Evolutionary conservation across 441 rosid species (phyloP).

Genomic region (Cnidoscolus chayamansa): DNA sequence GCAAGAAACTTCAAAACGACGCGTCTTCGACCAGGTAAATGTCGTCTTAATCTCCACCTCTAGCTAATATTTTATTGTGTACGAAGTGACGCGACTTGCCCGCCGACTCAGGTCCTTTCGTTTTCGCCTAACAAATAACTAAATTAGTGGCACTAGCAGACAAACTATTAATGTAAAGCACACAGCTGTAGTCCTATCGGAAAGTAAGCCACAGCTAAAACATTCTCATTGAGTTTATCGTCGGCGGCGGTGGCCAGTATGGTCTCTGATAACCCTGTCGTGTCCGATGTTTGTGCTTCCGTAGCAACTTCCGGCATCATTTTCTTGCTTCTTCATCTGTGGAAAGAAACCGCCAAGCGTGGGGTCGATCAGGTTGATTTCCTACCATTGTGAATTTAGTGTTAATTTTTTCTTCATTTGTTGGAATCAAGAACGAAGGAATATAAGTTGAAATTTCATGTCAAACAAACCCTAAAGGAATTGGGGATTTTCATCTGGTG

Average conservation of each 20-base stretch:
- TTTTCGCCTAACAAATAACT: neutral
- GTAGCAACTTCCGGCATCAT: constrained; percentile 4
- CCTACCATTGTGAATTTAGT: neutral
- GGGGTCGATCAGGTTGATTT: constrained; percentile 25
- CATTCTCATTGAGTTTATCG: no score
- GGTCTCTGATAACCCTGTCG: neutral
- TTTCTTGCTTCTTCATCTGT: constrained; percentile 15
- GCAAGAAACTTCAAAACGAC: constrained; percentile 65
- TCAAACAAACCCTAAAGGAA: no score
- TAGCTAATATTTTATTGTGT: no score
- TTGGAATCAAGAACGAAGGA: neutral
- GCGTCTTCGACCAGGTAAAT: constrained; percentile 59
- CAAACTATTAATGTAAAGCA: neutral
- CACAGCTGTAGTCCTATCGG: neutral
- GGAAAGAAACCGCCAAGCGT: constrained; percentile 21
- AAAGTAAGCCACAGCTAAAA: neutral
- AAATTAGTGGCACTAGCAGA: neutral
- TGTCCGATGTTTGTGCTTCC: constrained; percentile 16
- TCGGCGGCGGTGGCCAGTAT: neutral
- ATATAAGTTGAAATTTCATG: no score
- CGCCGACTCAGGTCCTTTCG: no score
- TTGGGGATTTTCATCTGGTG: no score
- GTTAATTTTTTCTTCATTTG: neutral
- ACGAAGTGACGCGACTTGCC: no score
- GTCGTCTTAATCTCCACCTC: neutral